Evolutionary conservation across 805 yeast genomes (phyloP).

Genomic region (Hanseniaspora meyeri): DNA sequence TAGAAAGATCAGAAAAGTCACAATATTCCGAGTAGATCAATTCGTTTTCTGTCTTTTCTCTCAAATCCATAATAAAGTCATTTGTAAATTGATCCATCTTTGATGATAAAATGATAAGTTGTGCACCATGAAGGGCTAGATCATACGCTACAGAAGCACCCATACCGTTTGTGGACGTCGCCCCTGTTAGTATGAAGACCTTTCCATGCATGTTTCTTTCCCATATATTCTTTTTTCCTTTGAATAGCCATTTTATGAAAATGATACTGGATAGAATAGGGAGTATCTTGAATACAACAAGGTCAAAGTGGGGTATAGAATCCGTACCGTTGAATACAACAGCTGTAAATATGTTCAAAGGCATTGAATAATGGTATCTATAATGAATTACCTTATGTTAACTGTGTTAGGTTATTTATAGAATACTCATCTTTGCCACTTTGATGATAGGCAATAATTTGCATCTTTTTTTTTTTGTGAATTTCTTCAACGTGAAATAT

Average conservation of each 20-base stretch:
- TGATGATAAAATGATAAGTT: constrained; percentile 59
- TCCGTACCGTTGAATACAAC: constrained; percentile 61
- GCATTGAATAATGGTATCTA: constrained; percentile 40
- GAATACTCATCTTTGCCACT: background rate
- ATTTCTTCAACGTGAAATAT: too few species aligned
- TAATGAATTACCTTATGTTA: too few species aligned
- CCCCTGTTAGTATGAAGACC: constrained; percentile 80
- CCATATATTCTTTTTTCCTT: constrained; percentile 79
- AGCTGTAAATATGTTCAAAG: constrained; percentile 65
- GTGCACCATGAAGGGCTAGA: constrained; percentile 75
- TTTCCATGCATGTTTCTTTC: constrained; percentile 85
- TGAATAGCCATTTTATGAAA: constrained; percentile 56
- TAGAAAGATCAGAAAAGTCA: constrained; percentile 59
- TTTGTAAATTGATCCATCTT: constrained; percentile 61
- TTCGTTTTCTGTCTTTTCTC: constrained; percentile 56
- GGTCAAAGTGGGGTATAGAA: constrained; percentile 60
- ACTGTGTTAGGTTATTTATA: background rate
- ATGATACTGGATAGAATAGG: constrained; percentile 41
- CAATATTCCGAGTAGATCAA: constrained; percentile 85
- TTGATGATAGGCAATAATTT: too few species aligned
- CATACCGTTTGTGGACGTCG: constrained; percentile 61
- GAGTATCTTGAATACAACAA: constrained; percentile 38
- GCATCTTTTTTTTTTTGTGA: too few species aligned
- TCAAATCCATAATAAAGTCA: constrained; percentile 67
- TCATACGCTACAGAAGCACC: constrained; percentile 69